These are phyloP conservation scores for Eudorina sp. DNA, from an alignment of 139 green algal species.

Conservation along the genomic window DNA sequence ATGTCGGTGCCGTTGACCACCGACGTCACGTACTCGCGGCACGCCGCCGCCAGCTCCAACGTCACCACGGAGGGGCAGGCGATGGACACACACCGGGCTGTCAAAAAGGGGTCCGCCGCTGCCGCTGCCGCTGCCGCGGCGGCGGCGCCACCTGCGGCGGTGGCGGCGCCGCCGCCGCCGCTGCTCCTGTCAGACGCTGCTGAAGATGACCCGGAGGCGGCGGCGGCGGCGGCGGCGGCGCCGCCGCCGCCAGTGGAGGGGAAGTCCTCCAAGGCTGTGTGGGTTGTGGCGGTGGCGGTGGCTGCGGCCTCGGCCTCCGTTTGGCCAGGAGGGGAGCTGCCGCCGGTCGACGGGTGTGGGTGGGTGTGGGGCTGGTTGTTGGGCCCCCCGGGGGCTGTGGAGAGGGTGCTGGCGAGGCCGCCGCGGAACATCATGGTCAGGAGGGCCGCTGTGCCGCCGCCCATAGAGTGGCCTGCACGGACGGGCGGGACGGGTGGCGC, in stretches of 20 bases:
- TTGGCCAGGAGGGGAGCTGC: not conserved
- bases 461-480: conserved; percentile 77
- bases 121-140: no score
- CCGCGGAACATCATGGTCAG: conserved; percentile 90
- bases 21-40: conserved; percentile 83
- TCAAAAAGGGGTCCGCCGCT: conserved; percentile 51
- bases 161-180: no score
- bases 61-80: conserved; percentile 92
- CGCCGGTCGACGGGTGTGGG: no score
- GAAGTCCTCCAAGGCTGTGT: no score
- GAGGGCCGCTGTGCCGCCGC: conserved; percentile 87
- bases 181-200: no score
- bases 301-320: not conserved
- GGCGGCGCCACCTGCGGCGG: not conserved
- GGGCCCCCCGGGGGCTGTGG: not conserved
- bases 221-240: not conserved
- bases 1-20: conserved; percentile 87
- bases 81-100: conserved; percentile 80
- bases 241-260: not conserved
- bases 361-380: not conserved
- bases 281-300: not conserved
- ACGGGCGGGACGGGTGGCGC: not conserved
- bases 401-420: not conserved
- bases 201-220: not conserved
- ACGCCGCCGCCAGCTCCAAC: conserved; percentile 81